A percentile compares a stretch with the other conserved stretches of the same genome.
phyloP scores from a whole-genome alignment of 202 grass and related monocot species.

The Hordeum pubiflorum region DNA sequence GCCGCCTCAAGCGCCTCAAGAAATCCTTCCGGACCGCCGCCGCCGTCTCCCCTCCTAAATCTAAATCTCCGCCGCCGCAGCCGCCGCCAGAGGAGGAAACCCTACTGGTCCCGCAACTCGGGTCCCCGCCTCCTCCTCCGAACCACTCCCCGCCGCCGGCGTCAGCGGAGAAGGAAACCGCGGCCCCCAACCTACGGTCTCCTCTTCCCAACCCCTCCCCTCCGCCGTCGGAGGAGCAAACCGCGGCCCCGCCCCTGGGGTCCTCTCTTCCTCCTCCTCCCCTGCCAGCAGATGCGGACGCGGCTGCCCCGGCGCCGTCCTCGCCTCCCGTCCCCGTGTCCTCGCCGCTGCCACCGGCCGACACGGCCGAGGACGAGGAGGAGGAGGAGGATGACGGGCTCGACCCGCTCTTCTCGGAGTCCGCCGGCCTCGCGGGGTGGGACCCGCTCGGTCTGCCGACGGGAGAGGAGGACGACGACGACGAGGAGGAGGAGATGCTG shows the following conservation, averaged over 20 bases:
- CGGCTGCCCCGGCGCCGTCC: not conserved
- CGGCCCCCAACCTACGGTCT: not conserved
- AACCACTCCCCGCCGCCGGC: not conserved
- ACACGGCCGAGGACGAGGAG: constrained; percentile 10
- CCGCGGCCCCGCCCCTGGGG: not conserved
- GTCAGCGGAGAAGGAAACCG: not conserved
- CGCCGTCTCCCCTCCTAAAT: not conserved
- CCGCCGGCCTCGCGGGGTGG: constrained; percentile 4
- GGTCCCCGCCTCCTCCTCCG: not conserved
- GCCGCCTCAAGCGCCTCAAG: constrained; percentile 62
- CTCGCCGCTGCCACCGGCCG: constrained; percentile 24
- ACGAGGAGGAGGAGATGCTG: constrained; percentile 27
- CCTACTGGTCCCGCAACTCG: not conserved
- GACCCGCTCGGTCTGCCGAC: constrained; percentile 20
- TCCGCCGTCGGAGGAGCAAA: not conserved
- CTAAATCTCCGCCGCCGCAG: not conserved
- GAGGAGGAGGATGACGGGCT: constrained; percentile 40
- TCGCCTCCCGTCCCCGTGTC: constrained; percentile 10
- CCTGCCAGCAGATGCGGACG: constrained; percentile 10
- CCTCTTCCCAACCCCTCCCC: not conserved
- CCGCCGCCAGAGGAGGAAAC: constrained; percentile 4
- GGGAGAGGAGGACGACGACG: constrained; percentile 17
- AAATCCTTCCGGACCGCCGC: constrained; percentile 27
- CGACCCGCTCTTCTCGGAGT: constrained; percentile 48
- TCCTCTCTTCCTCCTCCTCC: not conserved